Percentiles rank a stretch among this genome's conserved stretches.
These are phyloP conservation scores for Solanum rostratum DNA, from an alignment of 257 asterid species.

Conservation along the genomic window DNA sequence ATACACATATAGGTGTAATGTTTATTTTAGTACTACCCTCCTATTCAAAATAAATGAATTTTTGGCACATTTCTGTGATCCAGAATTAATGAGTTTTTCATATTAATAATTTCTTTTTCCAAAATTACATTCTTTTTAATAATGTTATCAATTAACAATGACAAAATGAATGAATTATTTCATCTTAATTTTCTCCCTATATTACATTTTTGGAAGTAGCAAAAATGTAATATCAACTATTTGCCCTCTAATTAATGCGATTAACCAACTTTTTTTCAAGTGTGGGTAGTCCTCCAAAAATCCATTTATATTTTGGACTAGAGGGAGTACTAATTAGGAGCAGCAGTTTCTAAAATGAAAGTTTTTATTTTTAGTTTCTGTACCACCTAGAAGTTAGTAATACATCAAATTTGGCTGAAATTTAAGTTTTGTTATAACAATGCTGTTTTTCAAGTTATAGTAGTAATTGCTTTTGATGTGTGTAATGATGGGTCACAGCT, in stretches of 20 bases:
- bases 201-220: neutral
- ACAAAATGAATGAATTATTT: no score
- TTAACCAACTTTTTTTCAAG: neutral
- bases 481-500: neutral
- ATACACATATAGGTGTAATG: neutral
- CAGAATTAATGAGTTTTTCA: no score
- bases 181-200: no score
- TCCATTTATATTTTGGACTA: no score
- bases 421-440: neutral
- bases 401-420: neutral
- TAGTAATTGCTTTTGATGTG: neutral
- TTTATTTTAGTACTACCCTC: neutral
- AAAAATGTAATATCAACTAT: neutral
- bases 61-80: neutral
- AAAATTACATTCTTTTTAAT: no score
- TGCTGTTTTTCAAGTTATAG: neutral
- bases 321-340: neutral
- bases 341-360: neutral
- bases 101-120: no score
- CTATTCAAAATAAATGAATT: neutral
- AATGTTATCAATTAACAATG: no score
- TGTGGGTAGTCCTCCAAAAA: no score
- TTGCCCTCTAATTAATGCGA: neutral
- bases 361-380: neutral
- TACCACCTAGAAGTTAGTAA: neutral